Evolutionary conservation across 768 basidiomycete species (phyloP).

Genomic region (Suillus occidentalis): DNA sequence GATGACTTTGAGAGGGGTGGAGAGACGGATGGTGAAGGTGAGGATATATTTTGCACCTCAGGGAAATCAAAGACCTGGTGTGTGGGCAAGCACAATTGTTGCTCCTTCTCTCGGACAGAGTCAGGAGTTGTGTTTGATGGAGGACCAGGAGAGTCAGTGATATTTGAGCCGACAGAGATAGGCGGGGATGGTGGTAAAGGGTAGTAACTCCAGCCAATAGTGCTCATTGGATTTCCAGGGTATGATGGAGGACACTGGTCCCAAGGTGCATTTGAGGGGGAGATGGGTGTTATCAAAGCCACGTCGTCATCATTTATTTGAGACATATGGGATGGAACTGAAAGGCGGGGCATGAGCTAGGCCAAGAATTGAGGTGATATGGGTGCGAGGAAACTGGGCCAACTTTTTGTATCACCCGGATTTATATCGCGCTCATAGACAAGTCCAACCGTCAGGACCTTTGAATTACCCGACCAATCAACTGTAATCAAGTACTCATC

Average conservation of each 20-base stretch:
- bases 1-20: conserved; percentile 30
- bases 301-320: conserved; percentile 60
- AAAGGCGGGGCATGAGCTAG: conserved; percentile 23
- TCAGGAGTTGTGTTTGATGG: conserved; percentile 45
- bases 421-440: conserved; percentile 34
- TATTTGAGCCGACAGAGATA: conserved; percentile 43
- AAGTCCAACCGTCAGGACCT: conserved; percentile 25
- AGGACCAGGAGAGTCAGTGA: conserved; percentile 47
- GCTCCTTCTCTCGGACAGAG: conserved; percentile 41
- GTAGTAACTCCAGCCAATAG: conserved; percentile 50
- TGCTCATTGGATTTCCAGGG: conserved; percentile 35
- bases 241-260: conserved; percentile 41
- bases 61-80: conserved; percentile 72
- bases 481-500: conserved; percentile 29
- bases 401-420: conserved; percentile 22
- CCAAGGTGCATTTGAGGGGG: conserved; percentile 47
- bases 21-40: conserved; percentile 35
- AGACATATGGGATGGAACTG: conserved; percentile 49
- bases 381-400: conserved; percentile 18
- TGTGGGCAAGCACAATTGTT: conserved; percentile 61
- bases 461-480: conserved; percentile 26
- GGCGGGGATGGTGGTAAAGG: conserved; percentile 50
- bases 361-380: conserved; percentile 12
- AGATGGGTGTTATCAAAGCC: conserved; percentile 53
- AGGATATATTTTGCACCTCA: conserved; percentile 33